Evolutionary conservation across 306 rosid species (phyloP).

Genomic region (Lupinus albus): DNA sequence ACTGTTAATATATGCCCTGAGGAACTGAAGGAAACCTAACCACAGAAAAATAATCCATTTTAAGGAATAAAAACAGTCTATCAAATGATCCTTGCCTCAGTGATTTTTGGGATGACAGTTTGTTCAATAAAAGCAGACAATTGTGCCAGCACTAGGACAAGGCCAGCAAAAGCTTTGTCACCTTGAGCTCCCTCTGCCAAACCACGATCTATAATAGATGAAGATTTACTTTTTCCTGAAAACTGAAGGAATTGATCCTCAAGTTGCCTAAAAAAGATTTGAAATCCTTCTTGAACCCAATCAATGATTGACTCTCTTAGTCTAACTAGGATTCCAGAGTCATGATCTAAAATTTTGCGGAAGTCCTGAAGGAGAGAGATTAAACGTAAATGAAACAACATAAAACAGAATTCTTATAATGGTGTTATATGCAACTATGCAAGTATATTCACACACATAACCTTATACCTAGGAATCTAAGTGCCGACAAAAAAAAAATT

Average conservation of each 20-base stretch:
- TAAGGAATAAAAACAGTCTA: conserved; percentile 33
- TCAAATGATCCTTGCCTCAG: conserved; percentile 67
- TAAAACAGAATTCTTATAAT: conserved; percentile 26
- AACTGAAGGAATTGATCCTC: conserved; percentile 66
- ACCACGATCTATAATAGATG: conserved; percentile 58
- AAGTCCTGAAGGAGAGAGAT: conserved; percentile 64
- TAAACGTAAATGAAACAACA: conserved; percentile 38
- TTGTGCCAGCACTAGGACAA: conserved; percentile 84
- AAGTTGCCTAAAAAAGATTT: conserved; percentile 74
- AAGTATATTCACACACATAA: conserved; percentile 14
- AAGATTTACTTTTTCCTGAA: conserved; percentile 65
- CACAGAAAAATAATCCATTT: conserved; percentile 35
- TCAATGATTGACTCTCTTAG: conserved; percentile 64
- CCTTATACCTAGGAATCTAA: conserved; percentile 23
- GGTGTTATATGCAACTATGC: conserved; percentile 26
- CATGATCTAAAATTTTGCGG: conserved; percentile 69
- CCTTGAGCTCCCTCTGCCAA: conserved; percentile 64
- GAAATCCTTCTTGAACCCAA: conserved; percentile 97
- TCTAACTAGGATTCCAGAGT: conserved; percentile 60
- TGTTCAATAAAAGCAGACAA: conserved; percentile 86
- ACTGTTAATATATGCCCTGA: conserved; percentile 37
- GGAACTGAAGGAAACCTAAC: conserved; percentile 36
- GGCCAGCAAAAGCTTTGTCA: conserved; percentile 76
- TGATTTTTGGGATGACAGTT: conserved; percentile 82
- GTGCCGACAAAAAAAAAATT: too few relatives aligned